Percentiles rank a stretch among this genome's conserved stretches.
Conservation (phyloP, 768 basidiomycete species). For the Amanita thiersii region DNA sequence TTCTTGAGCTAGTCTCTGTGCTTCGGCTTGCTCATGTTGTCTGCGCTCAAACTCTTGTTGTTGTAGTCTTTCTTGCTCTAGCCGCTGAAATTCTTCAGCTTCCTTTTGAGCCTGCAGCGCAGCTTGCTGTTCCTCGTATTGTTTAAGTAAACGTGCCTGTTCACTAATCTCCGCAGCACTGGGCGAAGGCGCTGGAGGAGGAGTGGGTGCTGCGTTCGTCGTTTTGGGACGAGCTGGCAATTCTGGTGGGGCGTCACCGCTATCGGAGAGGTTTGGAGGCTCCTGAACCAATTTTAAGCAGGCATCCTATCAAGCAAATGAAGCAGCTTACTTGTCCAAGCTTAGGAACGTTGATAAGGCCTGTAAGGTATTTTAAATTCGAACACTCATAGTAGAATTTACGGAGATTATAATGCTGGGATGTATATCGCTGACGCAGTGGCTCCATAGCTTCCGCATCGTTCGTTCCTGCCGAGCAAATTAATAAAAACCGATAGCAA, state of each 20-base stretch:
- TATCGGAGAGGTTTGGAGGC: constrained; percentile 89
- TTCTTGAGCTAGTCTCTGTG: constrained; percentile 84
- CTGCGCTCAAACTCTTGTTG: constrained; percentile 86
- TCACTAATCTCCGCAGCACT: constrained; percentile 71
- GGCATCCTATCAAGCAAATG: background rate
- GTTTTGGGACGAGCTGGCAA: constrained; percentile 77
- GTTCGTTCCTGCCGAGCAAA: constrained; percentile 59
- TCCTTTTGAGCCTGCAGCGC: constrained; percentile 76
- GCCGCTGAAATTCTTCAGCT: constrained; percentile 73
- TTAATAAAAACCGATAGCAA: constrained; percentile 7
- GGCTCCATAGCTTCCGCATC: constrained; percentile 87
- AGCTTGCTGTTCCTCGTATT: constrained; percentile 95
- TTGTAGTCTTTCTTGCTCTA: constrained; percentile 69
- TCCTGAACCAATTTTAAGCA: constrained; percentile 43
- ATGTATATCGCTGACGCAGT: constrained; percentile 75
- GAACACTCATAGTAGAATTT: constrained; percentile 99
- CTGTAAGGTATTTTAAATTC: constrained; percentile 95
- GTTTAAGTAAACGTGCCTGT: constrained; percentile 89
- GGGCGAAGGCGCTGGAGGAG: constrained; percentile 65
- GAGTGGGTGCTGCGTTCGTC: constrained; percentile 44
- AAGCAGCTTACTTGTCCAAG: constrained; percentile 70
- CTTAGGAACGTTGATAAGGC: constrained; percentile 97
- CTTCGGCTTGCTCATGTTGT: constrained; percentile 81
- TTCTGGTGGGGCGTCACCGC: constrained; percentile 70
- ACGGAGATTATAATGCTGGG: constrained; percentile 88